Percentiles rank a stretch among this genome's conserved stretches.
phyloP scores from a whole-genome alignment of 1,284 basidiomycete genomes.

The Baeospora myosura region DNA sequence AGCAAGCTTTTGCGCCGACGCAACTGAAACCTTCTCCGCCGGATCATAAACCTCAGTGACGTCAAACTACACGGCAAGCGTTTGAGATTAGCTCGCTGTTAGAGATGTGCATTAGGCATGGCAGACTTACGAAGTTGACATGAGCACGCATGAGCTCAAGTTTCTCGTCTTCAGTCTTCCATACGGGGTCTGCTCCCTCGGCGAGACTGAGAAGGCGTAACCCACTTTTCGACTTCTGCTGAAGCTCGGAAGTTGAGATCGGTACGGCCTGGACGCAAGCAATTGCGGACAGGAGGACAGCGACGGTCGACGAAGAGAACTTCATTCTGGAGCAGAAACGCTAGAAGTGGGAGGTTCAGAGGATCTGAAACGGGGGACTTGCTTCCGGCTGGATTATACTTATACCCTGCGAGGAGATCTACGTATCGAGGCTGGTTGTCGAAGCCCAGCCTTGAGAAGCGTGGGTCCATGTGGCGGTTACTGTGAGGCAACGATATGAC shows the following conservation, averaged over 20 bases:
- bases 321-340: constrained; percentile 2
- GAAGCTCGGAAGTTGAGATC: constrained; percentile 27
- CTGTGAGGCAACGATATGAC: too few species aligned
- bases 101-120: not conserved
- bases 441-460: too few species aligned
- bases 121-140: constrained; percentile 26
- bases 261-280: constrained; percentile 18
- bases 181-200: constrained; percentile 37
- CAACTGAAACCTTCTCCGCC: constrained; percentile 22
- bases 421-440: too few species aligned
- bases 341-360: too few species aligned
- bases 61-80: constrained; percentile 29
- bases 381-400: too few species aligned
- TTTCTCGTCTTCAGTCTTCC: constrained; percentile 38
- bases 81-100: too few species aligned
- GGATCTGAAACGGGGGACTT: too few species aligned
- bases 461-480: too few species aligned
- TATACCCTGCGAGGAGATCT: too few species aligned
- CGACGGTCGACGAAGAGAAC: constrained; percentile 2
- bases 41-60: constrained; percentile 50
- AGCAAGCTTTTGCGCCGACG: constrained; percentile 14
- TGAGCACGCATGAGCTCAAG: constrained; percentile 26
- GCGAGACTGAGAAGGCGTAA: constrained; percentile 42
- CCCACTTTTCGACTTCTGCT: constrained; percentile 28
- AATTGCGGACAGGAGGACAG: constrained; percentile 2